These are phyloP conservation scores for Psidium friedrichsthalianum DNA, from an alignment of 345 rosid genomes.

Conservation along the genomic window DNA sequence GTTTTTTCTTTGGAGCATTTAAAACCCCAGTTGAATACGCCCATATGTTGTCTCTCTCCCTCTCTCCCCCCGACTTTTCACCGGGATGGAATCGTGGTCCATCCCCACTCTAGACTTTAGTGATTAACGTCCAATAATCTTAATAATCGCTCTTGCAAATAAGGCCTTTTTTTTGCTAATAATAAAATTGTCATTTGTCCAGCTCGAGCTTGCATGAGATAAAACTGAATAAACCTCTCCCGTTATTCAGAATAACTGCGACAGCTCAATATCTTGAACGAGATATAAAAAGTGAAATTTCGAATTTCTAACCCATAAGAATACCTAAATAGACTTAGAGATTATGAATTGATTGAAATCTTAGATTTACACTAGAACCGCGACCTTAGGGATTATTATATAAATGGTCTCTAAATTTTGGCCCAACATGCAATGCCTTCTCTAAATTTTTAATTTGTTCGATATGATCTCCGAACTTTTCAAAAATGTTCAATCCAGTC, in stretches of 20 bases:
- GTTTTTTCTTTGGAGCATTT: background rate
- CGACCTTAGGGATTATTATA: background rate
- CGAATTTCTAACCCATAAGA: background rate
- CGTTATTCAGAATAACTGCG: background rate
- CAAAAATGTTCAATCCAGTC: background rate
- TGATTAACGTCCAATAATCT: background rate
- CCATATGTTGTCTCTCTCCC: background rate
- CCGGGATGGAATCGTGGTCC: background rate
- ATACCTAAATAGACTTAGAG: background rate
- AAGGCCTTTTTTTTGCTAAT: too few species aligned
- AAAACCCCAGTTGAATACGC: slow-evolving; percentile 3
- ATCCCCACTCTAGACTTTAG: background rate
- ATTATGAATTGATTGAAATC: background rate
- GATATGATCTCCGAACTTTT: background rate
- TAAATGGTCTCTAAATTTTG: background rate
- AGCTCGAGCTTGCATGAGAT: background rate
- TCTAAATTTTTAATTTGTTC: background rate
- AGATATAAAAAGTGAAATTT: background rate
- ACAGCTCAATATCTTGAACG: background rate
- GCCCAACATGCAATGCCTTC: too few species aligned
- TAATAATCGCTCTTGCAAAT: background rate
- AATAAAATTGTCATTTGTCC: background rate
- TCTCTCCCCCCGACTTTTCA: background rate
- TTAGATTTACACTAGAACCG: too few species aligned
- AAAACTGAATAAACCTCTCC: background rate